Conservation (phyloP, 1,139 yeast species). For the Blastobotrys malaysiensis region DNA sequence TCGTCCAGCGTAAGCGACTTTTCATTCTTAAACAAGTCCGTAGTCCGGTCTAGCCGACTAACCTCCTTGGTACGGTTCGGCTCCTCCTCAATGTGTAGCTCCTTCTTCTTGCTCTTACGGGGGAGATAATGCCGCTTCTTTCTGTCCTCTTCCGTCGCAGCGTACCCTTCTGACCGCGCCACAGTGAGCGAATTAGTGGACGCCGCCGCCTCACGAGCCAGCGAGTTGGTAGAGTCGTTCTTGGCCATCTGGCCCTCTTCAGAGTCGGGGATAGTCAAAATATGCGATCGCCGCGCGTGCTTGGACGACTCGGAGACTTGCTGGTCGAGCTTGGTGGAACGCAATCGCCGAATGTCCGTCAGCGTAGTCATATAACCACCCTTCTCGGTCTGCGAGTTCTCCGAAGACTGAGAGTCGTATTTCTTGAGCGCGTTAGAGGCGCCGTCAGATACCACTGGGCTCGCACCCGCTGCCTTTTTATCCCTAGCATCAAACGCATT, state of each 20-base stretch:
- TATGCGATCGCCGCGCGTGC: slow-evolving; percentile 52
- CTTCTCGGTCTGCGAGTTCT: slow-evolving; percentile 32
- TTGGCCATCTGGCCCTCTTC: slow-evolving; percentile 26
- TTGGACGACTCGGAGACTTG: slow-evolving; percentile 53
- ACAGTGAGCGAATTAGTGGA: slow-evolving; percentile 2
- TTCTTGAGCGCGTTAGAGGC: slow-evolving; percentile 5
- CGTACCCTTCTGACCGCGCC: background rate
- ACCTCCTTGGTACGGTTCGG: slow-evolving; percentile 33
- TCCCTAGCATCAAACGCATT: slow-evolving; percentile 36
- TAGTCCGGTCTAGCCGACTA: slow-evolving; percentile 43
- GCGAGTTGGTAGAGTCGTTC: slow-evolving; percentile 21
- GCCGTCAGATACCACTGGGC: slow-evolving; percentile 3
- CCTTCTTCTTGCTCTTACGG: slow-evolving; percentile 28
- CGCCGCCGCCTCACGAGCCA: slow-evolving; percentile 3
- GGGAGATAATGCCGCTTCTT: slow-evolving; percentile 5
- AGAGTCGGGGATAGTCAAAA: slow-evolving; percentile 42
- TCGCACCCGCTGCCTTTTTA: slow-evolving; percentile 15
- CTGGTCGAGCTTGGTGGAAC: slow-evolving; percentile 70
- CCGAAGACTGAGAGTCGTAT: slow-evolving; percentile 9
- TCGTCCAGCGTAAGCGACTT: slow-evolving; percentile 89
- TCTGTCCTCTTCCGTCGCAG: slow-evolving; percentile 1
- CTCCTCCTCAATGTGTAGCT: slow-evolving; percentile 44
- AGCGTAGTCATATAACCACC: slow-evolving; percentile 59
- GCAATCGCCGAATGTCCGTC: slow-evolving; percentile 69
- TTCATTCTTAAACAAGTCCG: slow-evolving; percentile 70